Evolutionary conservation across 805 yeast genomes (phyloP), one percentile per base, ranked within the genome.

Genomic region (Lachancea sp.): DNA sequence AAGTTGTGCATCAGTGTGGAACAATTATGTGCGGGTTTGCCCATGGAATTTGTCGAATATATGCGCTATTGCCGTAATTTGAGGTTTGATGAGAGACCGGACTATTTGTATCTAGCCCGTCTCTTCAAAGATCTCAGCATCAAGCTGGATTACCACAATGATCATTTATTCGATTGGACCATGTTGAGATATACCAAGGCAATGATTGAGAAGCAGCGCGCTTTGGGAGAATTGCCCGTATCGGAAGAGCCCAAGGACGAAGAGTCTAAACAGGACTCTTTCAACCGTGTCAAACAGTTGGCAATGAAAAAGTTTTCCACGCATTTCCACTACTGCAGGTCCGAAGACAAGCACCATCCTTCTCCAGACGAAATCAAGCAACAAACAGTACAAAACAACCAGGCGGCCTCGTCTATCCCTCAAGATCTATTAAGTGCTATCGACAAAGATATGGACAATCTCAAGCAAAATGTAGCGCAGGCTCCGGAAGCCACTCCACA

Each of bases 131-230:
- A 89, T 58, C 71, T 92, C 54, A 87, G 87, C 60, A 71, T 85
- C 48, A 78, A 90, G 49, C 90, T 90, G 61, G 85, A 86, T 43
- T 90, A 87, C 63, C 79, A 82, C 52, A 90, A 89, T 63, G 97
- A 90, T 66, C 90, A 88, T 64, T 79, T 92, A 17, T 90, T 88
- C 65, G 98, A 90, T 66, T 90, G 98, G 98, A 90, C 96, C 21
- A 77, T 88, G 52, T 48, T 58, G 29, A 56, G 63, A 39, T 59
- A 60, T 49, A 63, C 57, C 45, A 62, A 56, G 54, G 66, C 60
- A 34, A 60, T 56, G 59, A 60, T 55, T 23, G 64, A 56, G 40
- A 59, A 58, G 36, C 64, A 57, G 40, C 48, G 50, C 29, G 42
- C 48, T 35, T 33, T 44, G 40, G 42, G 47, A 40, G 40, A 43